Evolutionary conservation across 495 filamentous ascomycete genomes (phyloP), one percentile per base, ranked within the genome.

Genomic region (Talaromyces proteolyticus): DNA sequence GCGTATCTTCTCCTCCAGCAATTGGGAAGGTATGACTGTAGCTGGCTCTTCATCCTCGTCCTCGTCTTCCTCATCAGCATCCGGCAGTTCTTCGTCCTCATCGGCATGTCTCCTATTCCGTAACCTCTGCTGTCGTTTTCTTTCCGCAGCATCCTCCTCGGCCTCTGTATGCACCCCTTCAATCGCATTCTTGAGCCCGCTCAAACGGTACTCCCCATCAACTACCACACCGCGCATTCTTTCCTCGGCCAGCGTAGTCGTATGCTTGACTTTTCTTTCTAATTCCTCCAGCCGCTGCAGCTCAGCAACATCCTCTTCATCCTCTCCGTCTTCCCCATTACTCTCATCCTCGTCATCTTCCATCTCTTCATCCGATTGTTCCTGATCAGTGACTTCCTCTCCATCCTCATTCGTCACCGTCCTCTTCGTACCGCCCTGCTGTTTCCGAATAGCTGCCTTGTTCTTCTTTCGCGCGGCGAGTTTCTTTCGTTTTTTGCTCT

Each of bases 171-270:
- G 19, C 11, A 77, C 48, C 12, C 59, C 60, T 4, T 24, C 38
- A 17, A 81, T 24, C 0, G 62, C 53, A 14, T 56, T 55, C 18
- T 59, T 60, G 8, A 77, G n/a, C 1, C 42, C 57, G 20, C 64
- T 57, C n/a, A 76, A 47, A 20, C 51, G 59, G 0, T 55, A 57
- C 42, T 67, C 66, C 2, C 59, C 52, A 54, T 78, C 75, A 44
- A 78, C 63, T n/a, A n/a, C n/a, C 5, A 70, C 50, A 6, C 42
- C 20, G 0, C 75, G 65, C 47, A 76, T 65, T 10, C 53, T 57
- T 47, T 55, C 55, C 23, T 78, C 75, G 51, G 77, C 43, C 19
- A 52, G 58, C 8, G 54, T 61, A 5, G 72, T 75, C 19, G 68
- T 47, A 2, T 52, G 53, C 22, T 62, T 57, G 2, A 70, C 66